phyloP scores from a whole-genome alignment of 805 yeast species.

The Yarrowia bubula region DNA sequence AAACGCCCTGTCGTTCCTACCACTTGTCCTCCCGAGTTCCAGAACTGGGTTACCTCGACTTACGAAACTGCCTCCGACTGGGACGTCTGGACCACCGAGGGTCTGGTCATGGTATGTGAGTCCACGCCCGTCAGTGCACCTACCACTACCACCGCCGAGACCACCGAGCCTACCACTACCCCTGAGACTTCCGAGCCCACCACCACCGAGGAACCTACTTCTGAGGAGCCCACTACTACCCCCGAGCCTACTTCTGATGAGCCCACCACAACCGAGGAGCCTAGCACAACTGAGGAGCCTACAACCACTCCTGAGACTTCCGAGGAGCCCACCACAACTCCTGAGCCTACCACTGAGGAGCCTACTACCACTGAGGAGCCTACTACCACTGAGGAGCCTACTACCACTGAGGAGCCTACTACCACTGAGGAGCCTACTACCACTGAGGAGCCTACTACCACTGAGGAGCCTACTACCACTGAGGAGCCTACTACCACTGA shows the following conservation, averaged over 20 bases:
- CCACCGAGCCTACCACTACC: not conserved
- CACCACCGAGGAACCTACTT: not conserved
- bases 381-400: not conserved
- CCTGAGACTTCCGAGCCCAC: not conserved
- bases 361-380: not conserved
- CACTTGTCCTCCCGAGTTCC: constrained; percentile 16
- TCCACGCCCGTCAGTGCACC: not conserved
- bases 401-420: not conserved
- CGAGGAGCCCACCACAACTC: not conserved
- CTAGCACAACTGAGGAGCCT: not conserved
- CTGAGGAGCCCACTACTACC: not conserved
- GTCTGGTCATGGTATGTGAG: not conserved
- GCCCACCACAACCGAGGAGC: not conserved
- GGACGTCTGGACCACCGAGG: not conserved
- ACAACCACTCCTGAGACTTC: not conserved
- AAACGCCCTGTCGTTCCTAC: not conserved
- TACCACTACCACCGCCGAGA: not conserved
- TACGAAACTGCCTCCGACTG: not conserved
- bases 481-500: not conserved
- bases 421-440: not conserved
- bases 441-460: not conserved
- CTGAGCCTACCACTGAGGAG: not conserved
- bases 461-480: not conserved
- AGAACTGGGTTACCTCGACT: not conserved
- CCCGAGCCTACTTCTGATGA: not conserved